Evolutionary conservation across 495 filamentous ascomycete species (phyloP), one percentile per base, ranked within the genome.

Genomic region (Friedmanniomyces simplex): DNA sequence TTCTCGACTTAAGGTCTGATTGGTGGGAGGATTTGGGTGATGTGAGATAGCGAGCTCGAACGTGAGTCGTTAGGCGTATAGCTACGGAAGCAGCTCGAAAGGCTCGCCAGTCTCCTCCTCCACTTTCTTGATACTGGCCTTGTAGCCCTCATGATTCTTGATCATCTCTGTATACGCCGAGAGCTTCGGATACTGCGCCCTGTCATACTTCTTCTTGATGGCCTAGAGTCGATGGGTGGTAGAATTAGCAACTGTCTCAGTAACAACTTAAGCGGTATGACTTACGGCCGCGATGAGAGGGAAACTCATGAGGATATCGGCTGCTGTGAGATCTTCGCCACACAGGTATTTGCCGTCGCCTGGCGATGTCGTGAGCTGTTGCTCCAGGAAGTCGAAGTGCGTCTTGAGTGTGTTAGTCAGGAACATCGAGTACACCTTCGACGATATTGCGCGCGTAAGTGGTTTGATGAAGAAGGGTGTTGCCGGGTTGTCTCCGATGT

Each of bases 381-480:
- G 67, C 62, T 95, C 88, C 1, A 96, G 66, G 69, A 94, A 91
- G 12, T 68, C 69, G 26, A 91, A 77, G 50, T 93, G 78, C 13
- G 74, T 73, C 45, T 78, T 73, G 43, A 87, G 71, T 49, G 88
- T 84, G 20, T 82, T 82, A 7, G 75, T 69, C 28, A 94, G 68
- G 63, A 82, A 89, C 11, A 63, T 64, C 1, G 71, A 65, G 26
- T 83, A 73, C 26, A 95, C 72, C 30, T 82, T 80, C 57, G 72
- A 70, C 37, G 82, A 81, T 14, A 95, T 80, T 18, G 77, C 67
- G 16, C 71, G 66, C 8, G 87, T 85, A 57, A 96, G 78, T 18
- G 87, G 88, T 42, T 83, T 85, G 67, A 96, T 73, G 75, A 95
- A 89, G 78, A 95, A 95, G 1, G 89, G 89, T 6, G 55, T 54